Evolutionary conservation across 164 flowering plant genomes (phyloP).

Genomic region (Hamamelis virginiana): DNA sequence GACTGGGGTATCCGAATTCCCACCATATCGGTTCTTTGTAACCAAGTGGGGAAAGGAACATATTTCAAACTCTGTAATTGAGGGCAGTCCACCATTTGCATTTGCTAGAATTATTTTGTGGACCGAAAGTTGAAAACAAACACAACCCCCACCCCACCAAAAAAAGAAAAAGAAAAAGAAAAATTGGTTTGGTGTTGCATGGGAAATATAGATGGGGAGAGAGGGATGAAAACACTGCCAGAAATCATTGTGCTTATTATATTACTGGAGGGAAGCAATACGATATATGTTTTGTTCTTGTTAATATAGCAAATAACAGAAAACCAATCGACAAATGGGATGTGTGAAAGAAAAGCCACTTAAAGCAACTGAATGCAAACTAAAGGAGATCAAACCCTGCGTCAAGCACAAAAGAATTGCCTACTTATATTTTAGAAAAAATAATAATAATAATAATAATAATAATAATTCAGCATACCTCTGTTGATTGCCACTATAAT

Average conservation of each 20-base stretch:
- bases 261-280: background rate
- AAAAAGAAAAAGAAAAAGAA: background rate
- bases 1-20: too few relatives aligned
- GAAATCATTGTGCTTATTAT: constrained; percentile 3
- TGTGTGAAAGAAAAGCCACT: constrained; percentile 6
- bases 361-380: background rate
- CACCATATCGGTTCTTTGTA: too few relatives aligned
- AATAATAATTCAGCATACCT: constrained; percentile 9
- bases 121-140: too few relatives aligned
- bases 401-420: constrained; percentile 26
- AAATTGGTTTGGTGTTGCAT: too few relatives aligned
- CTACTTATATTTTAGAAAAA: constrained; percentile 9
- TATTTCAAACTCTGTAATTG: too few relatives aligned
- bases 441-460: background rate
- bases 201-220: too few relatives aligned
- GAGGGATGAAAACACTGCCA: too few relatives aligned
- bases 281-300: background rate
- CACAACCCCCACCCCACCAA: too few relatives aligned
- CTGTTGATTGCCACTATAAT: background rate
- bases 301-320: background rate
- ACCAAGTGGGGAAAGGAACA: too few relatives aligned
- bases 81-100: too few relatives aligned
- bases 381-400: constrained; percentile 9
- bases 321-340: background rate
- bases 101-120: too few relatives aligned